Evolutionary conservation across 768 basidiomycete genomes (phyloP), one percentile per base, ranked within the genome.

Genomic region (Daedalea quercina): DNA sequence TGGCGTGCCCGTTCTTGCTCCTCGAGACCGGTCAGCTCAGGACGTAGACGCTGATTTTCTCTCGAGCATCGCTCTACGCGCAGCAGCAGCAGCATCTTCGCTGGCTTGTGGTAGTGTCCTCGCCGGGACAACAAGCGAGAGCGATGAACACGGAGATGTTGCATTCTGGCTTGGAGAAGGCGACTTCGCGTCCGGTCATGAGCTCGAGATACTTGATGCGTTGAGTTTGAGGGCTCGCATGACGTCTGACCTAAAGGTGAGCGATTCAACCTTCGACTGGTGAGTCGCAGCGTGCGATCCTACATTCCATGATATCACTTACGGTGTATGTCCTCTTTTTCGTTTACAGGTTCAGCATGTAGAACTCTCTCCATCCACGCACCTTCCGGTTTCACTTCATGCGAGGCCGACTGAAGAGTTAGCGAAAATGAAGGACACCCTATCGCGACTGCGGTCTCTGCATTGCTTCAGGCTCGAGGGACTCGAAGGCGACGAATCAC

Each of bases 81-180:
- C 76, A 11, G 68, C 73, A 47, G 59, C 56, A 1, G 66, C 73
- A 1, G 77, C 81, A 2, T 64, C 60, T 24, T 65, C 70, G 2
- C 65, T 70, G 9, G 63, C 69, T 11, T 76, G 72, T 59, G 75
- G 77, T n/a, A 82, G 78, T 58, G 65, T 82, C 43, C 70, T 82
- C 12, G 76, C 74, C 0, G 81, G 81, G 2, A 70, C 70, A 28
- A 63, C 69, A n/a, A 80, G 74, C 56, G 81, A 85, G 57, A 75
- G 73, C 57, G 81, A 82, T 54, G 80, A 84, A 44, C 77, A 69
- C 40, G 74, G 74, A 4, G 80, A 82, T 55, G 62, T 79, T 22
- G 77, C 70, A 3, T 44, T 83, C 31, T 81, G 77, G 76, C 69
- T 84, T 3, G 79, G 81, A 9, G 46, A 54, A 4, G 76, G 74